Evolutionary conservation across 768 basidiomycete species (phyloP).

Genomic region (Piloderma croceum): DNA sequence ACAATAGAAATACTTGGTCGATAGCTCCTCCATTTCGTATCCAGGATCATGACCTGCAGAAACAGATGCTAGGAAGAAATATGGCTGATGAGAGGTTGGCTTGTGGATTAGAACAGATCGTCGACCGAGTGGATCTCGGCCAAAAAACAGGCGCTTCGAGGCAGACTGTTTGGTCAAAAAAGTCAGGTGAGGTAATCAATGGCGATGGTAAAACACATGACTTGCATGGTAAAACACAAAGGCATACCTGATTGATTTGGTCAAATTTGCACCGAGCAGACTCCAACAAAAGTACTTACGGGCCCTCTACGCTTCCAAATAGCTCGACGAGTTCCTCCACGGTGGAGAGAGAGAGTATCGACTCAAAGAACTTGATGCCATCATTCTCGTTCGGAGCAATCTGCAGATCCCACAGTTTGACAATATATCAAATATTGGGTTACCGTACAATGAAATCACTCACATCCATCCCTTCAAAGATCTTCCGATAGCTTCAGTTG

Average conservation of each 20-base stretch:
- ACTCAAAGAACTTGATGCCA: slow-evolving; percentile 47
- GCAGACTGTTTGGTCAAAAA: slow-evolving; percentile 30
- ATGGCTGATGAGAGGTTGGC: slow-evolving; percentile 43
- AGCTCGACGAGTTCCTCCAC: slow-evolving; percentile 42
- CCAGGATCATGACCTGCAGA: slow-evolving; percentile 43
- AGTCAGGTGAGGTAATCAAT: slow-evolving; percentile 4
- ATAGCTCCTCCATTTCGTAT: slow-evolving; percentile 57
- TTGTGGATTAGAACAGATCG: slow-evolving; percentile 75
- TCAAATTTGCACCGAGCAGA: background rate
- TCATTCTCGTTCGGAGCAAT: slow-evolving; percentile 64
- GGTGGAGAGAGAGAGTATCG: slow-evolving; percentile 18
- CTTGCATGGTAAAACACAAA: slow-evolving; percentile 74
- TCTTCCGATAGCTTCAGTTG: slow-evolving; percentile 25
- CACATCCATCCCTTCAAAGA: slow-evolving; percentile 80
- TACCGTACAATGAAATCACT: slow-evolving; percentile 12
- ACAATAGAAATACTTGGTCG: slow-evolving; percentile 51
- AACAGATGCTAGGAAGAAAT: slow-evolving; percentile 61
- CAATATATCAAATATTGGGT: too few species aligned
- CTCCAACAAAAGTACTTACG: slow-evolving; percentile 64
- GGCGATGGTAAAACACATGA: too few species aligned
- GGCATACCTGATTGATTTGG: slow-evolving; percentile 54
- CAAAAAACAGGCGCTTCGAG: slow-evolving; percentile 57
- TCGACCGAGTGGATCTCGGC: slow-evolving; percentile 78
- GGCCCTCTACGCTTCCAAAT: slow-evolving; percentile 69
- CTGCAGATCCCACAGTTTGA: too few species aligned